phyloP scores from a whole-genome alignment of 495 filamentous ascomycete species.

The Daldinia decipiens region DNA sequence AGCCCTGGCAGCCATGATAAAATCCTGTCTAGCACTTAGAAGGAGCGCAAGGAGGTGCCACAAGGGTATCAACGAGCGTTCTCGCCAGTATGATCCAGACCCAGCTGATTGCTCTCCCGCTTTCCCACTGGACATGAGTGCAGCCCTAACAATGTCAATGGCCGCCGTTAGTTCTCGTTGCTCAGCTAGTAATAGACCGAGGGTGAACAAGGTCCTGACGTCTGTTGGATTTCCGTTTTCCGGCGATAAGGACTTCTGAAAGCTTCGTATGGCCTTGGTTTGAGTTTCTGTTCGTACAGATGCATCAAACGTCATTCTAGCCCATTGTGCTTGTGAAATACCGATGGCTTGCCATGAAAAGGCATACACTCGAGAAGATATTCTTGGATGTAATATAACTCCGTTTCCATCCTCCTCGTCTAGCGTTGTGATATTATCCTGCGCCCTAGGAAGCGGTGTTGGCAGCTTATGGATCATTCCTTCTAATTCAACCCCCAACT shows the following conservation, averaged over 20 bases:
- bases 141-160: slow-evolving; percentile 76
- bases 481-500: slow-evolving; percentile 72
- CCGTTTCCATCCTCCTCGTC: slow-evolving; percentile 50
- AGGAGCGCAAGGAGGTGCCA: slow-evolving; percentile 91
- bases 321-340: slow-evolving; percentile 85
- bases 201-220: slow-evolving; percentile 77
- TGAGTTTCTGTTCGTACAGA: slow-evolving; percentile 74
- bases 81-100: slow-evolving; percentile 56
- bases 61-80: slow-evolving; percentile 70
- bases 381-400: slow-evolving; percentile 51
- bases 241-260: slow-evolving; percentile 75
- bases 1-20: slow-evolving; percentile 76
- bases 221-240: slow-evolving; percentile 69
- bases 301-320: slow-evolving; percentile 77
- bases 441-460: slow-evolving; percentile 34
- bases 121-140: slow-evolving; percentile 56
- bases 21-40: slow-evolving; percentile 87
- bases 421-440: slow-evolving; percentile 40
- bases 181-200: slow-evolving; percentile 84
- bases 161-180: slow-evolving; percentile 78
- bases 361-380: slow-evolving; percentile 67
- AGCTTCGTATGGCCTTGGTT: slow-evolving; percentile 73
- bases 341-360: slow-evolving; percentile 83
- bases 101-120: slow-evolving; percentile 49
- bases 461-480: slow-evolving; percentile 62